Evolutionary conservation across 2,329 filamentous ascomycete genomes (phyloP).

Genomic region (Truncatella angustata): DNA sequence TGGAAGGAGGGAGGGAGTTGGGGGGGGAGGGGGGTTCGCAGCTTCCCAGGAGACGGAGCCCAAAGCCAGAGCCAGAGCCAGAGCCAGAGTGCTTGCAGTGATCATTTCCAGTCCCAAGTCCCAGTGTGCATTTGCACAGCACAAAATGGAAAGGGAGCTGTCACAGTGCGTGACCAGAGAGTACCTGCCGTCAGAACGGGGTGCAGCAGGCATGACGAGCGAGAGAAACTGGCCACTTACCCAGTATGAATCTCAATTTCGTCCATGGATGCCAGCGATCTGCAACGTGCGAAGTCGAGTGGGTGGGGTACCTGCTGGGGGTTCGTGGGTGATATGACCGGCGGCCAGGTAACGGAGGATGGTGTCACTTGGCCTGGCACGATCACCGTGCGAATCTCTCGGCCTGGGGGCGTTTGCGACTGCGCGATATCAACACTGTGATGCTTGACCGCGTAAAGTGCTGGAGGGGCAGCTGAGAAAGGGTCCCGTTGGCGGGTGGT

Average conservation of each 20-base stretch:
- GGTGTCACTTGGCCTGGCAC: neutral
- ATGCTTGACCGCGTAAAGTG: constrained; percentile 3
- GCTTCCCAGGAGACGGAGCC: neutral
- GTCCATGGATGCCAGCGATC: neutral
- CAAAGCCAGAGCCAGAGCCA: too few relatives aligned
- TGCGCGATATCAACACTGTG: neutral
- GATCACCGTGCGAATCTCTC: neutral
- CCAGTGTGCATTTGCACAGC: constrained; percentile 3
- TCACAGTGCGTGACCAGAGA: neutral
- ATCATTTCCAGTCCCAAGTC: too few relatives aligned
- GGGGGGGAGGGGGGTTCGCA: neutral
- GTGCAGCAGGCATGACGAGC: neutral
- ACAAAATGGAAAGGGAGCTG: neutral
- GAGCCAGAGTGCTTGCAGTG: too few relatives aligned
- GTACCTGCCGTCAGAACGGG: neutral
- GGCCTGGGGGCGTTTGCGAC: neutral
- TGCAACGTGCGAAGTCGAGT: neutral
- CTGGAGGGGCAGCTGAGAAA: too few relatives aligned
- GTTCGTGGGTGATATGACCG: neutral
- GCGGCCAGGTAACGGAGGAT: neutral
- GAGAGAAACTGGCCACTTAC: neutral
- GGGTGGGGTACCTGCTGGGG: constrained; percentile 2
- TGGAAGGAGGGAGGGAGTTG: constrained; percentile 19
- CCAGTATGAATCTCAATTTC: constrained; percentile 1
- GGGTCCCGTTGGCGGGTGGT: neutral